Conservation (phyloP, 495 filamentous ascomycete species). For the Daldinia grandis region DNA sequence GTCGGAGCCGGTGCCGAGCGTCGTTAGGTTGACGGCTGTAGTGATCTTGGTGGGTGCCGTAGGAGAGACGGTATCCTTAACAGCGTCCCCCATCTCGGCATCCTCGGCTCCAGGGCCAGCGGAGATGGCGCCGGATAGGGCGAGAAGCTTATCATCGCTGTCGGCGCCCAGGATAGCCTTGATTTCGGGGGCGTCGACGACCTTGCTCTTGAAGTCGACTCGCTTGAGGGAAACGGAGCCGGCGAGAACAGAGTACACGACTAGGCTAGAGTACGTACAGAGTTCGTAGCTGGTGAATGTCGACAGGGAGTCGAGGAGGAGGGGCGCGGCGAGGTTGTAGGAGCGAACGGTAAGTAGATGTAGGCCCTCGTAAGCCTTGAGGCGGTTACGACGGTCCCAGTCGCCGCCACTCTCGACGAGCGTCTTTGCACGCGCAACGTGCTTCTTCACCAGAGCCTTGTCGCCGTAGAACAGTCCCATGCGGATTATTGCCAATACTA, state of each 20-base stretch:
- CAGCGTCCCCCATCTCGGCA: conserved; percentile 78
- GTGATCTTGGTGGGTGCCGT: conserved; percentile 65
- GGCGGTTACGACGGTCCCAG: conserved; percentile 96
- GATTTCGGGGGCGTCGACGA: conserved; percentile 97
- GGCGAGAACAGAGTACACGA: conserved; percentile 94
- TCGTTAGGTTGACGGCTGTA: conserved; percentile 83
- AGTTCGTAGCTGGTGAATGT: conserved; percentile 99
- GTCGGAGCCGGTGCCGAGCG: conserved; percentile 71
- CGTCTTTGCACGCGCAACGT: conserved; percentile 86
- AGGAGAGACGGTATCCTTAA: conserved; percentile 49
- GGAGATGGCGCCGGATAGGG: conserved; percentile 76
- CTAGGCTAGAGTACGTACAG: conserved; percentile 91
- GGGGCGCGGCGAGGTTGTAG: conserved; percentile 86
- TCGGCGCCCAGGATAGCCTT: conserved; percentile 88
- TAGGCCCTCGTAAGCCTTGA: conserved; percentile 97
- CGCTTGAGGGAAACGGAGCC: conserved; percentile 94
- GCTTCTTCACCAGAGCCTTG: conserved; percentile 88
- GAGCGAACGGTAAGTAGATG: conserved; percentile 91
- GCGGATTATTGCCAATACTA: conserved; percentile 94
- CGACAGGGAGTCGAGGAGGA: conserved; percentile 93
- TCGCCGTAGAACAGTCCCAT: conserved; percentile 96
- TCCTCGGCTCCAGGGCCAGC: conserved; percentile 81
- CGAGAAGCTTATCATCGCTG: conserved; percentile 83
- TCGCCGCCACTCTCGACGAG: conserved; percentile 94
- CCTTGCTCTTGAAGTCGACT: conserved; percentile 98